Percentiles rank a stretch among this genome's conserved stretches.
These are phyloP conservation scores for Gynochthodes officinalis DNA, from an alignment of 257 asterid genomes.

Conservation along the genomic window DNA sequence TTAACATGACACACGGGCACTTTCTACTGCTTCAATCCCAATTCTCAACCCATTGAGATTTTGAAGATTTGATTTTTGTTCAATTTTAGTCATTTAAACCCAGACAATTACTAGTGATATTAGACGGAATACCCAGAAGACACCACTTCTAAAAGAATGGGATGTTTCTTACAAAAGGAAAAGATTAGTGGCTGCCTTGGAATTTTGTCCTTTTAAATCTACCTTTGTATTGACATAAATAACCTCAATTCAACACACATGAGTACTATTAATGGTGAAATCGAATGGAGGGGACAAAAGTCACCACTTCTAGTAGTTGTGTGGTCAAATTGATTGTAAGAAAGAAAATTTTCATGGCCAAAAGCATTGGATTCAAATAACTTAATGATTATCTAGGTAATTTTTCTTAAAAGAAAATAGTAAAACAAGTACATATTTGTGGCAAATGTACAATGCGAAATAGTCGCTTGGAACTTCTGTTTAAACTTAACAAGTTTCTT, in stretches of 20 bases:
- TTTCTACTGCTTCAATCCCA: no score
- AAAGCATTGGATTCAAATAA: background rate
- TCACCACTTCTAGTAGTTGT: no score
- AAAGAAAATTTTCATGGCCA: background rate
- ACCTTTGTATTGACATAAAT: background rate
- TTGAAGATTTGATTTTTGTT: background rate
- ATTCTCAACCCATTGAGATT: no score
- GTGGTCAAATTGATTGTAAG: background rate
- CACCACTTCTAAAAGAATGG: background rate
- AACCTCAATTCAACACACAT: background rate
- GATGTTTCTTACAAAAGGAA: background rate
- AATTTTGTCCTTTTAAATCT: background rate
- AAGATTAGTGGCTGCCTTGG: background rate
- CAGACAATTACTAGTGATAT: background rate
- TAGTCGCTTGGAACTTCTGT: no score
- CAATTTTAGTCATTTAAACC: background rate
- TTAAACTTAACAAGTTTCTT: background rate
- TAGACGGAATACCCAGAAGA: background rate
- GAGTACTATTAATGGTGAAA: background rate
- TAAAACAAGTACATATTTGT: background rate
- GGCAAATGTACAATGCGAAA: no score
- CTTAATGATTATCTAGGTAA: background rate
- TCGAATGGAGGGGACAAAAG: background rate
- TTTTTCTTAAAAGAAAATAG: background rate
- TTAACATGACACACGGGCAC: no score